Base-by-base conservation (phyloP, 1,139 yeast genomes). In the Suhomyces wounanorum region DNA sequence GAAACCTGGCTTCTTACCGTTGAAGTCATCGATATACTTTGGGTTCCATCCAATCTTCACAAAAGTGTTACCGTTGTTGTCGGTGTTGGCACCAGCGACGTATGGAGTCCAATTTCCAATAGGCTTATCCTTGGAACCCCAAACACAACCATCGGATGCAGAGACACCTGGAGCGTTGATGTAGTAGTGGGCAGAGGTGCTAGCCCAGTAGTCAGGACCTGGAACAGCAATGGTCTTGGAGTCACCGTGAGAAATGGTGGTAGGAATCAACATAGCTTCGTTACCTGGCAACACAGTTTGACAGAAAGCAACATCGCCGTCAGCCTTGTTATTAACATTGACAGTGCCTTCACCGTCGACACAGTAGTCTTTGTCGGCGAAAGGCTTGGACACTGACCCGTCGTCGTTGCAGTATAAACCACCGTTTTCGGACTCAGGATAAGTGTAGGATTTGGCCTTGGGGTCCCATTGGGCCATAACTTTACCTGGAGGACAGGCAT, bases 21-120 rank as follows among this genome's bases (percentile, higher is more conserved):
- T 70, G 72, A 84, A 87, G 47, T 74, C 78, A 58, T 86, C 92
- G 57, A 88, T 67, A 68, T 88, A 87, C 56, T 87, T 81, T 18
- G 97, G 96, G 69, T 90, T 90, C 95, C 96, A 89, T 47, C 95
- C 96, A 64, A 90, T 82, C 72, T 88, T 90, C 58, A 87, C 87
- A 67, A 60, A 89, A 3, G 96, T 89, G 66, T 82, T 81, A 30
- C 89, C 87, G 50, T 64, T 68, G 51, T 67, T 68, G 66, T 88
- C 96, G 72, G 81, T 82, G 73, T 89, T 89, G 58, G 92, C 90
- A 57, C 96, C 97, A 16, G 95, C 96, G 54, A 90, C 96, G 61
- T 88, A 90, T 25, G 97, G 96, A 25, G 96, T 73, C 96, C 96
- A 90, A 78, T 90, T 89, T 53, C 97, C 97, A 57, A 75, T 73